phyloP scores from a whole-genome alignment of 441 rosid species.

The Capsella rubella region DNA sequence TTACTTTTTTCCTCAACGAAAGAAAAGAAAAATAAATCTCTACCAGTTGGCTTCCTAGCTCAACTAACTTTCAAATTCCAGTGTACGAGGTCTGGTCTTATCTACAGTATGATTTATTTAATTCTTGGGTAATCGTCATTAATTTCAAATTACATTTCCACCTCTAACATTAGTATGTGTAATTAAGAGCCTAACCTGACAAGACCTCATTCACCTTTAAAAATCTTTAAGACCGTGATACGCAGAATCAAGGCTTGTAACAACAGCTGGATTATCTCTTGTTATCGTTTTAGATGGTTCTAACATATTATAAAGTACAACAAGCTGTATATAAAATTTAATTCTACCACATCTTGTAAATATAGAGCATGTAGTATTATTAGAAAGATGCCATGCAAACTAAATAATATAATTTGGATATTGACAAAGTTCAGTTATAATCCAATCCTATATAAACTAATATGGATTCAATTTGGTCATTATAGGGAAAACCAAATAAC shows the following conservation, averaged over 20 bases:
- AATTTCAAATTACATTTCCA: constrained; percentile 3
- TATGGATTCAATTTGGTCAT: background rate
- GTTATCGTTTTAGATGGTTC: background rate
- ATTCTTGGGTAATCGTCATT: background rate
- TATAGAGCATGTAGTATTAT: background rate
- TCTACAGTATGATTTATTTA: background rate
- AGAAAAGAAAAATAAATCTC: constrained; percentile 10
- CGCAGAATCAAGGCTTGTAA: constrained; percentile 19
- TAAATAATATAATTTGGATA: background rate
- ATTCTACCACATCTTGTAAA: background rate
- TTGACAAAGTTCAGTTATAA: background rate
- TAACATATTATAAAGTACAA: no score
- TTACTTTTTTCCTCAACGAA: constrained; percentile 6
- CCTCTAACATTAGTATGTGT: constrained; percentile 2
- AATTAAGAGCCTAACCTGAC: constrained; percentile 29
- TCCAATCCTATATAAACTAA: background rate
- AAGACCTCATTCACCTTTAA: background rate
- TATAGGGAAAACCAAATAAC: constrained; percentile 9
- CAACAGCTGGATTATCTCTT: constrained; percentile 25
- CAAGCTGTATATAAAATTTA: background rate
- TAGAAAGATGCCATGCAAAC: background rate
- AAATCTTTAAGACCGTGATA: background rate
- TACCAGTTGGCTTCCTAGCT: constrained; percentile 20
- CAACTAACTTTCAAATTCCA: constrained; percentile 43
- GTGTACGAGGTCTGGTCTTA: constrained; percentile 28